Evolutionary conservation across 2,329 filamentous ascomycete genomes (phyloP).

Genomic region (Stylonectria norvegica): DNA sequence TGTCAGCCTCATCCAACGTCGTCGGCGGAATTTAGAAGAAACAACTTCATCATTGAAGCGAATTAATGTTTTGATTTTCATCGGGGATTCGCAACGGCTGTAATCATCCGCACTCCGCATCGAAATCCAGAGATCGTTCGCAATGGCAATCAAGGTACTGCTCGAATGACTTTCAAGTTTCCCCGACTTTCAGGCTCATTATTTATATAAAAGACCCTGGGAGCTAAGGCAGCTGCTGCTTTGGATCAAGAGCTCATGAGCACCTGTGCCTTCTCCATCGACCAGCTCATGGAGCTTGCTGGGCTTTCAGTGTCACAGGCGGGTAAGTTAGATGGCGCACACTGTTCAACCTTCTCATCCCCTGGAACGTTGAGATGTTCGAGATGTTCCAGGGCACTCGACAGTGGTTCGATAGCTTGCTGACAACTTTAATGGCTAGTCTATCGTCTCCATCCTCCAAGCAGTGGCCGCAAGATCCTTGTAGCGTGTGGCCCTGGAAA

Average conservation of each 20-base stretch:
- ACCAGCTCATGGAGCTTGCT: constrained; percentile 96
- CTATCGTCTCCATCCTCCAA: constrained; percentile 76
- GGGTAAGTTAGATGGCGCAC: constrained; percentile 59
- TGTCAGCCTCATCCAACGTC: constrained; percentile 11
- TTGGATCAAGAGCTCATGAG: constrained; percentile 95
- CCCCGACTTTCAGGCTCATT: constrained; percentile 7
- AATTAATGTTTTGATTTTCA: no score
- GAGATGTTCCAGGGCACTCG: background rate
- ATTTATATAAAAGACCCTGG: constrained; percentile 63
- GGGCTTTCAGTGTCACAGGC: constrained; percentile 91
- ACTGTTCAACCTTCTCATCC: no score
- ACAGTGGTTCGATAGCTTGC: background rate
- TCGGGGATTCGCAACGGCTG: no score
- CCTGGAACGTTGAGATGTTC: no score
- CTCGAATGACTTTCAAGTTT: constrained; percentile 3
- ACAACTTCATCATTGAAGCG: no score
- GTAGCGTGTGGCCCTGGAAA: constrained; percentile 87
- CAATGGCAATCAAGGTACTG: constrained; percentile 34
- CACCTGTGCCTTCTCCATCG: constrained; percentile 80
- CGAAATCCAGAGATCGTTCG: constrained; percentile 12
- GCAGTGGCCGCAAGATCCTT: constrained; percentile 68
- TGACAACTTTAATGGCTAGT: constrained; percentile 48
- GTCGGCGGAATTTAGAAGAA: no score
- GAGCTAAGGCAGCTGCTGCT: constrained; percentile 80
- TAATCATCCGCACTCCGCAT: no score